Evolutionary conservation across 129 eudicot species (phyloP).

Genomic region (Chrysanthemum lavandulifolium): DNA sequence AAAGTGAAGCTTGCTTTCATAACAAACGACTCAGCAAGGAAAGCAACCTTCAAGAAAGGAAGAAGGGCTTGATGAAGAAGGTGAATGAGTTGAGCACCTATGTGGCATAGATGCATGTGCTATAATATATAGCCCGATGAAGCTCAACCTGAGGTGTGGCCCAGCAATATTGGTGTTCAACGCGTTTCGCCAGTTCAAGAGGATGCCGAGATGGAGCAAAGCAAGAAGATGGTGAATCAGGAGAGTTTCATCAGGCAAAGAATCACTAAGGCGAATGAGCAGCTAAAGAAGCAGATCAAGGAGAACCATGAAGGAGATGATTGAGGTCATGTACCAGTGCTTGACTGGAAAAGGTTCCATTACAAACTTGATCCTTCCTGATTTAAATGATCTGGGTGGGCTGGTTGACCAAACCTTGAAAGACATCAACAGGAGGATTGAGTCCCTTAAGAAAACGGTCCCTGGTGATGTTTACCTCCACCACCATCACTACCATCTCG

Average conservation of each 20-base stretch:
- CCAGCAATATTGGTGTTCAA: conserved; percentile 28
- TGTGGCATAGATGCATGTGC: conserved; percentile 34
- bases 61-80: conserved; percentile 45
- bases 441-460: conserved; percentile 28
- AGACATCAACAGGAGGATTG: conserved; percentile 38
- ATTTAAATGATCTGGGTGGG: conserved; percentile 48
- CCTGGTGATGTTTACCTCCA: conserved; percentile 12
- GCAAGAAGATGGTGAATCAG: conserved; percentile 45
- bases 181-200: conserved; percentile 33
- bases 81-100: conserved; percentile 41
- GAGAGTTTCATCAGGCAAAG: conserved; percentile 38
- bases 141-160: conserved; percentile 41
- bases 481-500: conserved; percentile 3
- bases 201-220: conserved; percentile 44
- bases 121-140: conserved; percentile 32
- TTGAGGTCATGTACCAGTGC: conserved; percentile 53
- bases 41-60: conserved; percentile 44
- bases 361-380: conserved; percentile 35
- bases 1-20: conserved; percentile 42
- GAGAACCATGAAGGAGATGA: conserved; percentile 57
- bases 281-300: conserved; percentile 32
- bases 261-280: conserved; percentile 32
- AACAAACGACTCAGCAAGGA: conserved; percentile 33
- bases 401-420: conserved; percentile 43
- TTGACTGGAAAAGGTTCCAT: conserved; percentile 46